phyloP scores from a whole-genome alignment of 208 protist genomes.

The Crithidia acanthocephali region DNA sequence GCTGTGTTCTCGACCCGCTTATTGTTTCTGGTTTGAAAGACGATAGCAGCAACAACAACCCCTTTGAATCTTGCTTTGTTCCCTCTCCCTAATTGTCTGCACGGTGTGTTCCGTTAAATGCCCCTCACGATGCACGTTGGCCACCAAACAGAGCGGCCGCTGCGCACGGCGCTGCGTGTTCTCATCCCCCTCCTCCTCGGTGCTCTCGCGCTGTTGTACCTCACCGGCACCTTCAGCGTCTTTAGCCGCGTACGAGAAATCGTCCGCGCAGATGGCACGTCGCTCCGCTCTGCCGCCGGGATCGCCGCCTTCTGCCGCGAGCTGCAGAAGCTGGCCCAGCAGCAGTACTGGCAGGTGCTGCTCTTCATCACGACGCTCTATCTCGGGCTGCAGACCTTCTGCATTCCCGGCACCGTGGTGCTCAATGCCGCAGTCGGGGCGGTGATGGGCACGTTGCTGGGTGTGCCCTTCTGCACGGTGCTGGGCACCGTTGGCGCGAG shows the following conservation, averaged over 20 bases:
- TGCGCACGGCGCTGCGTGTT: constrained; percentile 16
- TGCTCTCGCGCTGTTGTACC: constrained; percentile 40
- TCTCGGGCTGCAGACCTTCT: constrained; percentile 85
- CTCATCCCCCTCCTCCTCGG: constrained; percentile 32
- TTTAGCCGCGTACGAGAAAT: constrained; percentile 33
- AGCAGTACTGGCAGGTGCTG: constrained; percentile 43
- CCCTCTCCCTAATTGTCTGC: background rate
- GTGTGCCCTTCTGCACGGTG: constrained; percentile 65
- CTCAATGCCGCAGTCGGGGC: constrained; percentile 84
- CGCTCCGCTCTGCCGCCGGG: constrained; percentile 42
- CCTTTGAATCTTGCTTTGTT: background rate
- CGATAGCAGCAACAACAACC: no score
- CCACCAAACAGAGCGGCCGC: constrained; percentile 9
- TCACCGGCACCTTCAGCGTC: constrained; percentile 44
- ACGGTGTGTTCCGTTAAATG: constrained; percentile 6
- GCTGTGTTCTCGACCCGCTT: no score
- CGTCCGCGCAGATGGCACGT: constrained; percentile 30
- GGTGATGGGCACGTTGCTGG: constrained; percentile 71
- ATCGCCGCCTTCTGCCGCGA: constrained; percentile 54
- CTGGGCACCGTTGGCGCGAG: constrained; percentile 66
- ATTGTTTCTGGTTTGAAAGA: no score
- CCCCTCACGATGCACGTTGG: constrained; percentile 33
- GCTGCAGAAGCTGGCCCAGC: constrained; percentile 41
- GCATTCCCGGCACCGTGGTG: constrained; percentile 88
- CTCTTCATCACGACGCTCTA: constrained; percentile 59